These are phyloP conservation scores for Russula sp. DNA, from an alignment of 768 basidiomycete species.

Conservation along the genomic window DNA sequence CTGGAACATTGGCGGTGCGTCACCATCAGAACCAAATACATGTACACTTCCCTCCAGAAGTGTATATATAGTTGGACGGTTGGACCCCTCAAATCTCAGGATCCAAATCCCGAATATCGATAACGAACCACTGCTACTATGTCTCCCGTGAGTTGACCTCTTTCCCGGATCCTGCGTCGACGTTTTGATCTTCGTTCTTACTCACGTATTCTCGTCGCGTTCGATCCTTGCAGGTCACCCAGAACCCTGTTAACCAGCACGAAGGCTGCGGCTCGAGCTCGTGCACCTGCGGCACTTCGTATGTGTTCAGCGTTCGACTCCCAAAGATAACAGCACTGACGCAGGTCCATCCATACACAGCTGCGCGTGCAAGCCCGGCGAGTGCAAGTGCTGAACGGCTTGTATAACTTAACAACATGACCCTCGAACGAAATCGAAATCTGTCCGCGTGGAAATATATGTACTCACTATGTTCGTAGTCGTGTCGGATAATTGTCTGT, in stretches of 20 bases:
- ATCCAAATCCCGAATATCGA: neutral
- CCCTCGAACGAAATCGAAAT: no score
- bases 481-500: no score
- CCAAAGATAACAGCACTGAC: neutral
- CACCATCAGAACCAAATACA: neutral
- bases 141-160: neutral
- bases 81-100: neutral
- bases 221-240: neutral
- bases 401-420: neutral
- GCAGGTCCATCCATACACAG: neutral
- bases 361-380: neutral
- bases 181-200: neutral
- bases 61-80: neutral
- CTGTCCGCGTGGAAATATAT: neutral
- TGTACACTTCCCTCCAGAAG: neutral
- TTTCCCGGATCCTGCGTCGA: neutral
- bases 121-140: neutral
- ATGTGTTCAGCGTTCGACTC: neutral
- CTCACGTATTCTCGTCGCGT: neutral
- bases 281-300: slow-evolving; percentile 3
- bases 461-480: neutral
- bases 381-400: slow-evolving; percentile 14
- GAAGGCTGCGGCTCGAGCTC: neutral
- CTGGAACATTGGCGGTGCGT: neutral
- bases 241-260: slow-evolving; percentile 6